These are phyloP conservation scores for Metschnikowia kofuensis DNA, from an alignment of 805 yeast genomes.

Conservation along the genomic window DNA sequence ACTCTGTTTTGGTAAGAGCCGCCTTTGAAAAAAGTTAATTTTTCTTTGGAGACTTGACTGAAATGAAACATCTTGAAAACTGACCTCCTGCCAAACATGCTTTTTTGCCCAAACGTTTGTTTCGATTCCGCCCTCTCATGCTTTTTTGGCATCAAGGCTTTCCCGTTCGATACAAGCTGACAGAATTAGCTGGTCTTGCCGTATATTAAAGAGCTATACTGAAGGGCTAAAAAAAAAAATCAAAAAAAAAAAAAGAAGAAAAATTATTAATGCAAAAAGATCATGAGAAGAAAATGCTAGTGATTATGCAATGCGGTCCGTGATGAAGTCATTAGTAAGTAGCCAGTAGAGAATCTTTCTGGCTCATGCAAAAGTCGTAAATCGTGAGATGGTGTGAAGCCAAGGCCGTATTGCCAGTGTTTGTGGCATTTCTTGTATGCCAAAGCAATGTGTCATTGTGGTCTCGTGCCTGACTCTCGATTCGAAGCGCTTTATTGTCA, in stretches of 20 bases:
- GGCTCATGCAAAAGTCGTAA: constrained; percentile 6
- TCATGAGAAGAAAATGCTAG: background rate
- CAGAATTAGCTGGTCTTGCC: too few relatives aligned
- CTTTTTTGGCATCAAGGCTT: too few relatives aligned
- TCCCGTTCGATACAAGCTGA: too few relatives aligned
- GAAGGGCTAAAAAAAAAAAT: background rate
- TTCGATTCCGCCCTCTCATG: too few relatives aligned
- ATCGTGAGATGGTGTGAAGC: constrained; percentile 1
- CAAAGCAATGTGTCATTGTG: background rate
- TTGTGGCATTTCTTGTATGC: constrained; percentile 5
- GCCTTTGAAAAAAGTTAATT: too few relatives aligned
- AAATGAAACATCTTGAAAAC: too few relatives aligned
- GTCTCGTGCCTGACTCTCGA: background rate
- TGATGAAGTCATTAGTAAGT: constrained; percentile 2
- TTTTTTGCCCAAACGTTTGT: too few relatives aligned
- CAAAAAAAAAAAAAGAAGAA: constrained; percentile 4
- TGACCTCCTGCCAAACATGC: too few relatives aligned
- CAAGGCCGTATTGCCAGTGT: background rate
- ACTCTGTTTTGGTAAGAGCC: too few relatives aligned
- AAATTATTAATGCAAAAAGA: background rate
- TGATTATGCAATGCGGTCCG: constrained; percentile 4
- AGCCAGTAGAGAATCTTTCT: constrained; percentile 1
- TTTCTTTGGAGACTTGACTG: too few relatives aligned
- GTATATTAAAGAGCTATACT: too few relatives aligned
- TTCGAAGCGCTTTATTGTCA: background rate